phyloP scores from a whole-genome alignment of 2,329 filamentous ascomycete genomes.

The Pseudocercospora pini-densiflorae region DNA sequence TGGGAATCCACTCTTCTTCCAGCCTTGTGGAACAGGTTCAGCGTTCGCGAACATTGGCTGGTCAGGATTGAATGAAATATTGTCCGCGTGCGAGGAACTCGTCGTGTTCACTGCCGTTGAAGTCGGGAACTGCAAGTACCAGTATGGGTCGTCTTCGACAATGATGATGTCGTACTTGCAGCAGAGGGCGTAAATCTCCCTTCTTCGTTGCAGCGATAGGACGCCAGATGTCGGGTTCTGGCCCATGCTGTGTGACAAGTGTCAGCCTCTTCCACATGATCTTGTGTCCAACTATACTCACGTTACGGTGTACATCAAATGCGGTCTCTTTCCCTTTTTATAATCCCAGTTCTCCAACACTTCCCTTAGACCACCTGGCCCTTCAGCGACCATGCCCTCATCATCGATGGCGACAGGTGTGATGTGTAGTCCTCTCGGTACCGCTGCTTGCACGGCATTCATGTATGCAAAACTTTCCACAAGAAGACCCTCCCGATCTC shows the following conservation, averaged over 20 bases:
- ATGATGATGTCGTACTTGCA: slow-evolving; percentile 87
- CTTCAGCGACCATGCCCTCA: slow-evolving; percentile 76
- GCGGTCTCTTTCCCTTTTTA: slow-evolving; percentile 73
- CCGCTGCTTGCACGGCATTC: slow-evolving; percentile 70
- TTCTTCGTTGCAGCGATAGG: slow-evolving; percentile 72
- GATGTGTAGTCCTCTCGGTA: slow-evolving; percentile 72
- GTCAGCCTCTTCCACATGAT: neutral
- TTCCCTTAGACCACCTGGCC: slow-evolving; percentile 74
- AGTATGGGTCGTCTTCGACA: slow-evolving; percentile 93
- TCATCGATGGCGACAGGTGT: slow-evolving; percentile 76
- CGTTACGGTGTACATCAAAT: slow-evolving; percentile 89
- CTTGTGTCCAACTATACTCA: slow-evolving; percentile 52
- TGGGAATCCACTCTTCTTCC: slow-evolving; percentile 67
- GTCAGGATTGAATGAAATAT: slow-evolving; percentile 37
- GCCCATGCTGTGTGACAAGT: slow-evolving; percentile 64
- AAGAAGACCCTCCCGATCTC: slow-evolving; percentile 75
- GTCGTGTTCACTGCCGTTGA: slow-evolving; percentile 53
- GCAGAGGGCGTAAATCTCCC: slow-evolving; percentile 79
- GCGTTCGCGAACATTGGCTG: slow-evolving; percentile 48
- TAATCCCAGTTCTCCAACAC: slow-evolving; percentile 83
- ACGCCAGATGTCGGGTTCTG: slow-evolving; percentile 86
- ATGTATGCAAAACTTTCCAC: slow-evolving; percentile 82
- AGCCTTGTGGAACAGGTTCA: slow-evolving; percentile 53
- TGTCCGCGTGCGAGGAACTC: slow-evolving; percentile 33
- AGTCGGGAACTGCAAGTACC: slow-evolving; percentile 85